phyloP scores from a whole-genome alignment of 768 basidiomycete genomes.

The Paxillus ammoniavirescens region DNA sequence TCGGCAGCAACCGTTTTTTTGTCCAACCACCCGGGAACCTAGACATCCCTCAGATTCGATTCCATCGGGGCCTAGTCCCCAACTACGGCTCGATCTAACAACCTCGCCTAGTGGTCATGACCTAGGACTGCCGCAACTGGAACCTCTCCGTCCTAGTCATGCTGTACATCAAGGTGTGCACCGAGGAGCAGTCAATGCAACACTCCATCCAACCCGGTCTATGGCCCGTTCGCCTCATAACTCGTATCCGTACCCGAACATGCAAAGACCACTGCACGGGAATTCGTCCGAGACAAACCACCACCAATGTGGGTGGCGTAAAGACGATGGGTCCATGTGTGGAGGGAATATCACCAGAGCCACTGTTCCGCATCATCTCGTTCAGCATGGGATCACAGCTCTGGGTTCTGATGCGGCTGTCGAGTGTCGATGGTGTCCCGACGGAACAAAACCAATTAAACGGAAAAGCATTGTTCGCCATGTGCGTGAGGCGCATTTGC shows the following conservation, averaged over 20 bases:
- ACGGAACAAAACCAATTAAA: neutral
- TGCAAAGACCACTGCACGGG: neutral
- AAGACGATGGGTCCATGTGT: constrained; percentile 2
- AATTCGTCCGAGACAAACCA: neutral
- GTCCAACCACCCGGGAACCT: no score
- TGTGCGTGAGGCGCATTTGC: constrained; percentile 12
- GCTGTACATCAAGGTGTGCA: no score
- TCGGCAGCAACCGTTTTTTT: no score
- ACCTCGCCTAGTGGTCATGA: no score
- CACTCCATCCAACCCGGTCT: neutral
- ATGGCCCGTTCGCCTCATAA: neutral
- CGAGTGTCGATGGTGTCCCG: constrained; percentile 7
- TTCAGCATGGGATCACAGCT: neutral
- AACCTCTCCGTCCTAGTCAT: no score
- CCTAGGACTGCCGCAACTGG: no score
- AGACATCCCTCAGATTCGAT: no score
- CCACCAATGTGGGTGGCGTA: constrained; percentile 9
- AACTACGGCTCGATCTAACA: no score
- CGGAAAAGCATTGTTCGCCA: constrained; percentile 20
- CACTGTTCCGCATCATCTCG: constrained; percentile 11
- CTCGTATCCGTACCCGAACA: constrained; percentile 1
- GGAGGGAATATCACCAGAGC: neutral
- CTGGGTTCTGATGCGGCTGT: fast-evolving
- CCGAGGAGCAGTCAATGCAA: neutral
- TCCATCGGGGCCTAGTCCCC: no score